phyloP scores from a whole-genome alignment of 805 yeast species.

The Starmera caribaea region DNA sequence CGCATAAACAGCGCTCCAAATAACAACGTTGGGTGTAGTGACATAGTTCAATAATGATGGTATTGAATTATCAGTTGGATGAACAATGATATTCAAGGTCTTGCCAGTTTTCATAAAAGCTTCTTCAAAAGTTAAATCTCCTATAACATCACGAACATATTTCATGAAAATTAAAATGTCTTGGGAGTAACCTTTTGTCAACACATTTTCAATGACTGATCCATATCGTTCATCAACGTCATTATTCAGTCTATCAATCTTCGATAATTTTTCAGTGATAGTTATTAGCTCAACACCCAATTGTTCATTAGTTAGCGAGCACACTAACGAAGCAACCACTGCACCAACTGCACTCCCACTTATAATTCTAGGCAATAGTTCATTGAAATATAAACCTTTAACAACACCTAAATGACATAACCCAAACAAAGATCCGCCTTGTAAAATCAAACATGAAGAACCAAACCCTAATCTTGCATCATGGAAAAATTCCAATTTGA shows the following conservation, averaged over 20 bases:
- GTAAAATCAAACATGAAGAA: slow-evolving; percentile 79
- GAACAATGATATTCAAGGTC: slow-evolving; percentile 74
- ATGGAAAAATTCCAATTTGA: slow-evolving; percentile 67
- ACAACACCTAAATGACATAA: slow-evolving; percentile 91
- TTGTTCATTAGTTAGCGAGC: slow-evolving; percentile 63
- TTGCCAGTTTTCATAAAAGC: slow-evolving; percentile 74
- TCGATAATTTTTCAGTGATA: slow-evolving; percentile 33
- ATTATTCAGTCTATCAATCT: slow-evolving; percentile 34
- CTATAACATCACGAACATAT: slow-evolving; percentile 67
- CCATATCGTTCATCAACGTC: slow-evolving; percentile 53
- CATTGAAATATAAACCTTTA: slow-evolving; percentile 66
- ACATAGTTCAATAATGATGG: slow-evolving; percentile 78
- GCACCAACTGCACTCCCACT: slow-evolving; percentile 95
- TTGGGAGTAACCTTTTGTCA: slow-evolving; percentile 75
- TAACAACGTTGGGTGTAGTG: slow-evolving; percentile 86
- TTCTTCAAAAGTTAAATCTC: slow-evolving; percentile 87
- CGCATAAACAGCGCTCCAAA: slow-evolving; percentile 86
- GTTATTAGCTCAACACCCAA: slow-evolving; percentile 31
- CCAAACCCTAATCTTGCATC: slow-evolving; percentile 86
- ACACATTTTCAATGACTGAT: slow-evolving; percentile 63
- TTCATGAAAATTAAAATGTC: slow-evolving; percentile 73
- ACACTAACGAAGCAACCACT: slow-evolving; percentile 77
- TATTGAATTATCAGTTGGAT: slow-evolving; percentile 62
- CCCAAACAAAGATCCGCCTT: slow-evolving; percentile 94
- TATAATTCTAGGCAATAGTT: slow-evolving; percentile 72